Evolutionary conservation across 1,139 yeast genomes (phyloP), one percentile per base, ranked within the genome.

Genomic region (Saccharomycopsis hybrid): DNA sequence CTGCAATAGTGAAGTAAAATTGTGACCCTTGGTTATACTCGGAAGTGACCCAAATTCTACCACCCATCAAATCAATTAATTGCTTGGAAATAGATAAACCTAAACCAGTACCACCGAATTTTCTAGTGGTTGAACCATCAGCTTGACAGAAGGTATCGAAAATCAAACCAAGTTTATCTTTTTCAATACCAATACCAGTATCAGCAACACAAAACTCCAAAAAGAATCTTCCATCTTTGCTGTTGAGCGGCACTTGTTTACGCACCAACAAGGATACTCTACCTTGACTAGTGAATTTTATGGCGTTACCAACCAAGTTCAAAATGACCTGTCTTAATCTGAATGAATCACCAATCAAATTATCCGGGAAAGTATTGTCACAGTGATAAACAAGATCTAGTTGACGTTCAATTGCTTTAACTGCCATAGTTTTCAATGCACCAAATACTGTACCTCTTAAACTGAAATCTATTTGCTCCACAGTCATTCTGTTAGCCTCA

Each of bases 71-170:
- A 60, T 85, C 90, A 62, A 87, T 86, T 59, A 87, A 74, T 60
- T 87, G 88, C 64, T 85, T 85, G 5, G 95, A 87, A 65, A 87
- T 87, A 1, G 95, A 85, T 53, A 87, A 73, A 29, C 96, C 96
- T 47, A 87, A 72, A 54, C 92, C 92, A 7, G 95, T 87, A 64
- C 96, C 96, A 62, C 96, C 96, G 64, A 87, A 87, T 65, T 85
- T 85, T 63, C 96, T 77, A 1, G 95, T 87, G 0, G 95, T 86
- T 2, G 95, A 85, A 47, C 95, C 95, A 68, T 87, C 95, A 2
- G 95, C 95, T 66, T 87, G 96, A 61, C 95, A 83, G 70, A 87
- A 87, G 3, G 92, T 87, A 61, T 86, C 95, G 61, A 87, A 87
- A 62, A 86, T 86, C 41, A 86, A 74, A 44, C 88, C 95, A 46